Conservation (phyloP, 805 yeast genomes). For the Cyberlindnera suaveolens region DNA sequence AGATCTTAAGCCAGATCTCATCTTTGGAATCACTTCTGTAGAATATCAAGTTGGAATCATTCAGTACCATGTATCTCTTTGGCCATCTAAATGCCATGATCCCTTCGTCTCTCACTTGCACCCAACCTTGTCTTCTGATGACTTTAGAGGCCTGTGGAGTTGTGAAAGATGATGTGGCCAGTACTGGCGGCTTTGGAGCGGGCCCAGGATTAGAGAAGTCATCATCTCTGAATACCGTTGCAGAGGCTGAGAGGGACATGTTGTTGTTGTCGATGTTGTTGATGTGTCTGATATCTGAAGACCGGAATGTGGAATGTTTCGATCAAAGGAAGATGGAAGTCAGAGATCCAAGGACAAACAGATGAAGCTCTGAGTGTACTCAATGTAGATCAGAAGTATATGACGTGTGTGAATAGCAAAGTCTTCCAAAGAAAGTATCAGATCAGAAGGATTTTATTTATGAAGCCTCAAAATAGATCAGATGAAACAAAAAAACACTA, state of each 20-base stretch:
- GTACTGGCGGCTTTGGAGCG: slow-evolving; percentile 46
- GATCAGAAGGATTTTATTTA: too few relatives aligned
- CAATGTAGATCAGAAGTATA: too few relatives aligned
- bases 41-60: slow-evolving; percentile 68
- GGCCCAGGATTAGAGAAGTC: slow-evolving; percentile 52
- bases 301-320: background rate
- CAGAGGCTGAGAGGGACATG: slow-evolving; percentile 36
- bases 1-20: slow-evolving; percentile 46
- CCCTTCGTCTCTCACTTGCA: slow-evolving; percentile 89
- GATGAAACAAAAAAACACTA: too few relatives aligned
- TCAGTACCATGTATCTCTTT: slow-evolving; percentile 72
- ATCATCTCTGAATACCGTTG: slow-evolving; percentile 33
- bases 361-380: too few relatives aligned
- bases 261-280: background rate
- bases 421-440: too few relatives aligned
- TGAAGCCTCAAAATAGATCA: too few relatives aligned
- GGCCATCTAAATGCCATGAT: slow-evolving; percentile 88
- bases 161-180: slow-evolving; percentile 3
- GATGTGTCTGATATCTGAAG: background rate
- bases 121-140: slow-evolving; percentile 66
- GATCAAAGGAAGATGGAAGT: too few relatives aligned
- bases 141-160: slow-evolving; percentile 25
- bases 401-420: too few relatives aligned
- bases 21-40: slow-evolving; percentile 57
- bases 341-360: too few relatives aligned